Evolutionary conservation across 2,329 filamentous ascomycete species (phyloP).

Genomic region (Alternaria postmessia): DNA sequence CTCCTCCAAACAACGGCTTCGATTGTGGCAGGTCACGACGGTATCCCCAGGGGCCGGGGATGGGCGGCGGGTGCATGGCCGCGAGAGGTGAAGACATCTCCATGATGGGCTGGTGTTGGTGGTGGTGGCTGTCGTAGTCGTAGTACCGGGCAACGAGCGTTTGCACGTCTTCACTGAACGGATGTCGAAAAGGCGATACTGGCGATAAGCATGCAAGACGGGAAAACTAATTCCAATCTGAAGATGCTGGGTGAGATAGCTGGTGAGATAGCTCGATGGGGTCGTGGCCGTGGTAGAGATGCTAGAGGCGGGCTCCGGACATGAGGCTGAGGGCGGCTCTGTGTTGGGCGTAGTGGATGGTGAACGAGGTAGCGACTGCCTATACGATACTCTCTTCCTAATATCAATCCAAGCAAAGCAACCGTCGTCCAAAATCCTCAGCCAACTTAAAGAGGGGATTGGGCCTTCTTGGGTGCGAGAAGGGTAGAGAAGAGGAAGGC

Average conservation of each 20-base stretch:
- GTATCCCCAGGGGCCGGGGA: conserved; percentile 70
- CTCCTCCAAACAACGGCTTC: conserved; percentile 61
- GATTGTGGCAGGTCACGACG: conserved; percentile 63
- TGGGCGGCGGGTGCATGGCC: conserved; percentile 81
- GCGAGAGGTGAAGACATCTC: conserved; percentile 93
- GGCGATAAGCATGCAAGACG: conserved; percentile 50
- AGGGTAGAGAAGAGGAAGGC: conserved; percentile 45
- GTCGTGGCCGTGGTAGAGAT: conserved; percentile 12
- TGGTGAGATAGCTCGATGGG: conserved; percentile 5
- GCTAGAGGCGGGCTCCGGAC: conserved; percentile 32
- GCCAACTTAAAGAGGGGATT: conserved; percentile 32
- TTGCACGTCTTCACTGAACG: conserved; percentile 27
- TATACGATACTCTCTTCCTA: conserved; percentile 5
- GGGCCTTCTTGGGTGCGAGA: conserved; percentile 52
- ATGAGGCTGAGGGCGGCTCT: conserved; percentile 18
- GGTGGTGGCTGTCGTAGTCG: conserved; percentile 61
- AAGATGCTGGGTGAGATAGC: conserved; percentile 46
- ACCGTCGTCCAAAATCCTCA: conserved; percentile 36
- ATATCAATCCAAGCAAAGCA: conserved; percentile 35
- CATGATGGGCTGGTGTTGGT: conserved; percentile 62
- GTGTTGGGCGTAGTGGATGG: conserved; percentile 14
- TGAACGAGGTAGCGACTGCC: conserved; percentile 40
- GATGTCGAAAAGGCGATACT: conserved; percentile 25
- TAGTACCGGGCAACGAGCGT: conserved; percentile 62
- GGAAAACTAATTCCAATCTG: conserved; percentile 53